Evolutionary conservation across 805 yeast genomes (phyloP), one percentile per base, ranked within the genome.

Genomic region (Yamadazyma sp.): DNA sequence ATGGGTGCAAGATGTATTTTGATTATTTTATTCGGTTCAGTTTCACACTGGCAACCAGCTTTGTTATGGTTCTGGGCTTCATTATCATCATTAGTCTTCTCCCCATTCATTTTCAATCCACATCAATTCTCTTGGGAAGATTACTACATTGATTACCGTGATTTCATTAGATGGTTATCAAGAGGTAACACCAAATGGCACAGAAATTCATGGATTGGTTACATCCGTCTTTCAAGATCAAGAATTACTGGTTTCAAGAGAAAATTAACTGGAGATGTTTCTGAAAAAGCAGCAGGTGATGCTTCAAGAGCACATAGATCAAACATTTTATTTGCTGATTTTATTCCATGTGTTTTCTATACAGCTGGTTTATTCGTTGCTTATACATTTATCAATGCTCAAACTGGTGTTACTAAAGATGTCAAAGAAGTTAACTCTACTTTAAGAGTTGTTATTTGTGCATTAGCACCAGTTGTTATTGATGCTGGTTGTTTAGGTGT

Each of bases 51-150:
- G 98, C 94, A 86, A 65, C 83, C 96, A 16, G 86, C 97, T 27
- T 71, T 93, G 50, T 64, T 91, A 45, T 93, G 97, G 96, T 93
- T 93, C 78, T 93, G 98, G 97, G 82, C 93, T 40, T 83, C 95
- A 13, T 70, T 88, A 50, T 73, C 88, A 31, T 86, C 98, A 3
- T 74, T 93, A 67, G 75, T 87, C 67, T 78, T 87, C 50, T 82
- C 98, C 31, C 98, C 98, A 53, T 88, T 91, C 62, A 56, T 93
- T 42, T 93, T 87, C 78, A 93, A 93, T 68, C 98, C 98, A 31
- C 97, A 91, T 68, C 98, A 93, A 71, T 93, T 89, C 63, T 80
- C 96, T 33, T 83, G 94, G 89, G 85, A 82, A 58, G 97, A 89
- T 65, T 91, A 84, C 78, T 87, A 91, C 67, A 79, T 91, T 59